Conservation (phyloP, 176 grass and related monocot species). For the Oryza meyeriana region DNA sequence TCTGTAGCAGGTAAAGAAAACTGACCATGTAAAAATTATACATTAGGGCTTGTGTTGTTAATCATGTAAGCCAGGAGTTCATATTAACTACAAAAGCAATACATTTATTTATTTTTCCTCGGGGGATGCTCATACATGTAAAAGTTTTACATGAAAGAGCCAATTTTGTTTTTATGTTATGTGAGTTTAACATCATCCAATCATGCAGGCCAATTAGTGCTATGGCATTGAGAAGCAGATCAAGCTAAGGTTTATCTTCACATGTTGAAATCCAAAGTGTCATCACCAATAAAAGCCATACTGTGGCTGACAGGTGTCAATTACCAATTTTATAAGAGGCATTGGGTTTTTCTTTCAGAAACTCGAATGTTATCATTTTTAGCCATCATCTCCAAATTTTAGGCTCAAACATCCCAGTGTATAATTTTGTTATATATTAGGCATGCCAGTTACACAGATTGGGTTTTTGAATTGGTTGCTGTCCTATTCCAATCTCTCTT, state of each 20-base stretch:
- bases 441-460: not conserved
- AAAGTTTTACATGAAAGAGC: not conserved
- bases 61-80: not conserved
- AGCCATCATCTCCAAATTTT: conserved; percentile 21
- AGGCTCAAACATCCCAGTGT: not conserved
- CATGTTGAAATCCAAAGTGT: not conserved
- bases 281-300: conserved; percentile 11
- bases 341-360: not conserved
- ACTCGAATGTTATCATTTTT: conserved; percentile 2
- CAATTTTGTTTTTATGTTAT: not conserved
- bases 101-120: not conserved
- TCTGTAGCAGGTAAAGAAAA: conserved; percentile 22
- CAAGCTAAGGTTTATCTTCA: not conserved
- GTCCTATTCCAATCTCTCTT: not conserved
- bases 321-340: conserved; percentile 12
- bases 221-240: conserved; percentile 4
- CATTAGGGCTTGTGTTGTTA: not conserved
- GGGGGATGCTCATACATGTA: not conserved
- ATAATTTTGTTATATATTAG: conserved; percentile 11
- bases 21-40: not conserved
- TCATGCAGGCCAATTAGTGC: conserved; percentile 18
- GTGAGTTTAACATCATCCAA: not conserved
- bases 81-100: not conserved
- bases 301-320: not conserved
- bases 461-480: not conserved